Conservation (phyloP, 73 alveolate species). For the Paramecium pentaurelia region DNA sequence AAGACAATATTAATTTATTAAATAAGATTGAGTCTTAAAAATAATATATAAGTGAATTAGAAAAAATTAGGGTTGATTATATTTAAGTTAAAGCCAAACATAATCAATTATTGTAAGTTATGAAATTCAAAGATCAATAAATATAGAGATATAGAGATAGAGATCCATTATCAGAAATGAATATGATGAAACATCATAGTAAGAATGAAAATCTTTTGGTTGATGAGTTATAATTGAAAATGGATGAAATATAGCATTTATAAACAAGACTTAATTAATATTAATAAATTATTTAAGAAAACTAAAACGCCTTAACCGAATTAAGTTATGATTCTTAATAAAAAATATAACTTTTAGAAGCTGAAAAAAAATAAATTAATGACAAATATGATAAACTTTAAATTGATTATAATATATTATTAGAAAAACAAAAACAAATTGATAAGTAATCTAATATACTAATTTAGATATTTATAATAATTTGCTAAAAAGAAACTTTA, state of each 20-base stretch:
- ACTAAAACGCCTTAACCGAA: not conserved
- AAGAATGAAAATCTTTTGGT: not conserved
- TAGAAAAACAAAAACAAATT: not conserved
- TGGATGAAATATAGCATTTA: not conserved
- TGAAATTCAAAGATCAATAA: not conserved
- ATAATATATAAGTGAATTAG: not conserved
- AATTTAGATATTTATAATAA: not conserved
- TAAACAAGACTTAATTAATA: not conserved
- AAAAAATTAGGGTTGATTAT: not conserved
- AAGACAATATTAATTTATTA: not conserved
- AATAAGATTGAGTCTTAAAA: not conserved
- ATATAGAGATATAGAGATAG: not conserved
- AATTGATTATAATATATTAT: not conserved
- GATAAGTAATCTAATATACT: not conserved
- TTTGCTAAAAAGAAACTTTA: not conserved
- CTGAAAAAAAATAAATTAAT: not conserved
- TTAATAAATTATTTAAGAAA: not conserved
- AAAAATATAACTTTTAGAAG: not conserved
- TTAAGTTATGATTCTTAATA: not conserved
- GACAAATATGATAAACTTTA: not conserved
- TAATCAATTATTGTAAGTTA: not conserved
- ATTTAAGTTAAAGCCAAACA: not conserved
- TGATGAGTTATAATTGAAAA: not conserved
- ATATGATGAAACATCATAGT: constrained; percentile 6
- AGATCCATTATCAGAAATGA: constrained; percentile 3